Evolutionary conservation across 1,139 yeast genomes (phyloP), one percentile per base, ranked within the genome.

Genomic region (Nadsonia commutata): DNA sequence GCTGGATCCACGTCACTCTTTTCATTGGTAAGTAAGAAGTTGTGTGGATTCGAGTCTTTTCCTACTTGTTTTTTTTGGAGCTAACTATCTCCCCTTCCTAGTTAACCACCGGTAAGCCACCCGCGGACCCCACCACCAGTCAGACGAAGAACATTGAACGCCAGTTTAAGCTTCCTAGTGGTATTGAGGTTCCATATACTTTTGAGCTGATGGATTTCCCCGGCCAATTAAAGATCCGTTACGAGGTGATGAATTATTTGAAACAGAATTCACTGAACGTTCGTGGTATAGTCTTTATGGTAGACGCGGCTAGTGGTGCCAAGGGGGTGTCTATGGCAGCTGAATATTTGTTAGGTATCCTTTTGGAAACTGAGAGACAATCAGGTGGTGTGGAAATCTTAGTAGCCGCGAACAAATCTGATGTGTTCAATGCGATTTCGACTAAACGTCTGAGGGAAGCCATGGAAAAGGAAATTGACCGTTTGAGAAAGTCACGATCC

Each of bases 371-470:
- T 7, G 67, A 65, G 46, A 45, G 46, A 38, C 51, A 56, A 9
- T 46, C 51, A 19, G 59, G 58, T 16, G 93, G 93, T 2, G 69
- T 80, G 17, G 90, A 82, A 56, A 66, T 80, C 43, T 64, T 83
- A 46, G 65, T 88, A 51, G 93, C 88, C 22, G 76, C 88, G 47
- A 90, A 88, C 64, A 86, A 86, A 58, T 71, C 72, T 39, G 97
- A 90, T 55, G 71, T 79, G 41, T 90, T 90, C 64, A 84, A 84
- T 51, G 75, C 94, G 17, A 72, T 84, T 50, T 90, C 93, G 18
- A 68, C 78, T 7, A 57, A 62, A 43, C 77, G 80, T 54, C 70
- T 88, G 44, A 70, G 67, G 51, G 65, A 65, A 20, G 58, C 76
- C 38, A 60, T 88, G 45, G 90, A 82, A 55, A 49, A 57, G 5